A percentile compares a stretch with the other conserved stretches of the same genome.
phyloP scores from a whole-genome alignment of 441 rosid genomes.

The Bocquillonia castaneifolia region DNA sequence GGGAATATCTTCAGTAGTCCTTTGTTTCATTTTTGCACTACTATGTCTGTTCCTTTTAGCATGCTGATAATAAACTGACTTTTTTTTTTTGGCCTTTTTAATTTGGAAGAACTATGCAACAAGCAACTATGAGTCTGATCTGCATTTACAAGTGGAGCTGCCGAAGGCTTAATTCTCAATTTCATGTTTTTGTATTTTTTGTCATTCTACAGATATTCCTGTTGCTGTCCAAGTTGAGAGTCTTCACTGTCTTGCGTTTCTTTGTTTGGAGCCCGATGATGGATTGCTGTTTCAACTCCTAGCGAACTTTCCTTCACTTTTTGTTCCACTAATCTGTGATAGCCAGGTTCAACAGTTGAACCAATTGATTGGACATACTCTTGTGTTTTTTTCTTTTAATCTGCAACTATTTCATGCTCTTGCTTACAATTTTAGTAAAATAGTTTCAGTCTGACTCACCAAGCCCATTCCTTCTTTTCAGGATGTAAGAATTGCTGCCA shows the following conservation, averaged over 20 bases:
- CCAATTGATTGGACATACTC: not conserved
- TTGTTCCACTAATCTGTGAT: constrained; percentile 70
- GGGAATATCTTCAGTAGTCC: not conserved
- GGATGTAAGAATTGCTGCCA: constrained; percentile 71
- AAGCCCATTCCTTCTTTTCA: constrained; percentile 30
- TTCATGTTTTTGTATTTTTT: constrained; percentile 20
- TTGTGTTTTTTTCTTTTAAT: not conserved
- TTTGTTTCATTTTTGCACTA: not conserved
- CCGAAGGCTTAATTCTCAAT: not conserved
- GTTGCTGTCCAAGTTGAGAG: constrained; percentile 62
- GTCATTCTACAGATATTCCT: constrained; percentile 58
- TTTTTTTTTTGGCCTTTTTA: not conserved
- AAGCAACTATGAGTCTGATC: not conserved
- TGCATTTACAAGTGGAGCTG: not conserved
- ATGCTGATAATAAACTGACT: not conserved
- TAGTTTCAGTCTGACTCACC: constrained; percentile 16
- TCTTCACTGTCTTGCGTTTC: constrained; percentile 67
- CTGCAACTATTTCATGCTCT: not conserved
- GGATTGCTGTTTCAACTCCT: constrained; percentile 56
- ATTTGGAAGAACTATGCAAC: not conserved
- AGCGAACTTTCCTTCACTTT: constrained; percentile 65
- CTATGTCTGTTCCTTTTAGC: not conserved
- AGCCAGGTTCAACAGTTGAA: constrained; percentile 51
- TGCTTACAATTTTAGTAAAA: constrained; percentile 4
- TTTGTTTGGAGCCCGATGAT: constrained; percentile 58